Evolutionary conservation across 106 monocot genomes (phyloP), one percentile per base, ranked within the genome.

Genomic region (Acanthochlamys bracteata): DNA sequence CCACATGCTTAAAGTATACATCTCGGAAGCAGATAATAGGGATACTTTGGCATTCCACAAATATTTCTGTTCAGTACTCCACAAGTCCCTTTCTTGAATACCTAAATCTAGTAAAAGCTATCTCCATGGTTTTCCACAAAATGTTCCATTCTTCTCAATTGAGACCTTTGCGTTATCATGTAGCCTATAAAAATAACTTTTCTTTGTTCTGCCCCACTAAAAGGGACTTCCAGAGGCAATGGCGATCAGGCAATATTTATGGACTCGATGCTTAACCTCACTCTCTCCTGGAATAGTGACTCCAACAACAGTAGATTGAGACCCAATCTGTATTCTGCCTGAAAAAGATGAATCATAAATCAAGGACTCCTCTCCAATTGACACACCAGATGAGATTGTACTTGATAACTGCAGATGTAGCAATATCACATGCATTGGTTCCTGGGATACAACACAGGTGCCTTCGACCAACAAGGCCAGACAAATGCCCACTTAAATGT

Each of bases 81-180:
- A 96, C 55, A 96, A 71, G 17, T 96, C 96, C 14, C 20, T 79
- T 82, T 83, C 83, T 26, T 85, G 59, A 72, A 96, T 85, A 22
- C 76, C 78, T 52, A 96, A 74, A 71, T 80, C 74, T 70, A 59
- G 42, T 25, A 96, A 78, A 53, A 96, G 46, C 68, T 73, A 85
- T 53, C 66, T 91, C 96, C 96, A 96, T 68, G 96, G 88, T 68
- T 83, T 91, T 3, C 96, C 96, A 81, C 96, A 88, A 75, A 96
- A 96, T 17, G 88, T 88, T 25, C 91, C 96, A 69, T 72, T 60
- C 55, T 72, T 65, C 55, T 75, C 63, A 57, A 83, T 47, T 8
- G 72, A 58, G 63, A 16, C 69, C 73, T 96, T 96, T 57, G 96
- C 88, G 60, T 96, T 96, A 76, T 96, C 96, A 76, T 96, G 84